Evolutionary conservation across 1,284 basidiomycete species (phyloP), one percentile per base, ranked within the genome.

Genomic region (Ceratobasidium sp.): DNA sequence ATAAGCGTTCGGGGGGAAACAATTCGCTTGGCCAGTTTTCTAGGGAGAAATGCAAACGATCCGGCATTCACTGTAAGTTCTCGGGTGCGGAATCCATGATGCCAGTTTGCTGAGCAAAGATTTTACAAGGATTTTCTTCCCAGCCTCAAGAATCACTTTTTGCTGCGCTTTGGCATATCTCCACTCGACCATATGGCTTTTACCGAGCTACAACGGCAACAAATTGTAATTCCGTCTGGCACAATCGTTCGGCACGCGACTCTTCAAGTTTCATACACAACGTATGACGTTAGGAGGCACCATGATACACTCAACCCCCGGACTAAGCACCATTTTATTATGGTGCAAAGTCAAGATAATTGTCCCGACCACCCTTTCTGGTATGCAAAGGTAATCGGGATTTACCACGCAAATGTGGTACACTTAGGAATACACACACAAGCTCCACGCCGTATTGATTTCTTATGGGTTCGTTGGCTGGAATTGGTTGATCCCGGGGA

Each of bases 261-360:
- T n/a, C 1, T 65, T 33, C 23, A 23, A 12, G 20, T 62, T 35
- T 20, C 84, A 35, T 84, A 82, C 54, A 85, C 81, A 0, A 84
- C 82, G 0, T 85, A 85, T 18, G 78, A 85, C 76, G 70, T 87
- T 3, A 8, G 73, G 0, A 80, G 87, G 27, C 27, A 60, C 1
- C 66, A 83, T 12, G 87, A 88, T 74, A 81, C 80, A 0, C 79
- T 88, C 68, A 88, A 86, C 67, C 85, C 83, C 0, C 80, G 0
- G n/a, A 7, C n/a, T 30, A 83, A 81, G 1, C 71, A 75, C n/a
- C 80, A 82, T n/a, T 79, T 82, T 46, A 77, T 87, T 48, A 84
- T 87, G 81, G 75, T 84, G 4, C 78, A 81, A 12, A 66, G 76
- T 6, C 82, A 84, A 27, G 80, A 80, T 18, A 79, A 79, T 14